Percentiles rank a stretch among this genome's conserved stretches.
Conservation (phyloP, 2,329 filamentous ascomycete species). For the Calonectria hawksworthii region DNA sequence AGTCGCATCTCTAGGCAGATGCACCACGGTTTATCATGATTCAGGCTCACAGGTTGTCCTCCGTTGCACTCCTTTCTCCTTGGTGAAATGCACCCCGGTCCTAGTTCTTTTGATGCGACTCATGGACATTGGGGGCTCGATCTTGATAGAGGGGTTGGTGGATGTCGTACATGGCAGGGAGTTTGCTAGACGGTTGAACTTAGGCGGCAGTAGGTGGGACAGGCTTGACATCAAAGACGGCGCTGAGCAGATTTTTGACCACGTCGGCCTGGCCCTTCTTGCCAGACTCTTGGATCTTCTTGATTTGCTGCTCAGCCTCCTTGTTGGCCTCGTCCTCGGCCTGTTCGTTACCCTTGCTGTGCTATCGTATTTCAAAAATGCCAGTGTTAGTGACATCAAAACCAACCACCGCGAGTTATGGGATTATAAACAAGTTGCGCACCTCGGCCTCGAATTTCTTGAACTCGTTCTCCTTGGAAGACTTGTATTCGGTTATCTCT, state of each 20-base stretch:
- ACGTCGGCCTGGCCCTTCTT: constrained; percentile 85
- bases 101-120: constrained; percentile 18
- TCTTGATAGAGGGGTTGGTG: constrained; percentile 8
- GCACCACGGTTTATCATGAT: constrained; percentile 30
- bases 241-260: constrained; percentile 84
- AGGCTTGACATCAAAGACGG: constrained; percentile 88
- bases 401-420: no score
- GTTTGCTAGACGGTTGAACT: constrained; percentile 12
- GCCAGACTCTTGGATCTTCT: constrained; percentile 85
- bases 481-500: constrained; percentile 94
- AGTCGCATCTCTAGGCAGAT: constrained; percentile 25
- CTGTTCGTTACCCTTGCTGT: constrained; percentile 88
- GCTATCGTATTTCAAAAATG: constrained; percentile 66
- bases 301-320: constrained; percentile 83
- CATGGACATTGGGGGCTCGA: not conserved
- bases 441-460: constrained; percentile 89
- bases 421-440: constrained; percentile 31
- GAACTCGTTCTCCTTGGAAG: constrained; percentile 93
- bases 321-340: constrained; percentile 85
- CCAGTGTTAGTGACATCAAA: constrained; percentile 16
- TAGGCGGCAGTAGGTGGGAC: constrained; percentile 60
- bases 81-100: constrained; percentile 22
- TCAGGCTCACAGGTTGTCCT: constrained; percentile 21
- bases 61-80: constrained; percentile 28
- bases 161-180: not conserved